phyloP scores from a whole-genome alignment of 371 early-diverging fungal genomes.

The Parasitella parasitica region DNA sequence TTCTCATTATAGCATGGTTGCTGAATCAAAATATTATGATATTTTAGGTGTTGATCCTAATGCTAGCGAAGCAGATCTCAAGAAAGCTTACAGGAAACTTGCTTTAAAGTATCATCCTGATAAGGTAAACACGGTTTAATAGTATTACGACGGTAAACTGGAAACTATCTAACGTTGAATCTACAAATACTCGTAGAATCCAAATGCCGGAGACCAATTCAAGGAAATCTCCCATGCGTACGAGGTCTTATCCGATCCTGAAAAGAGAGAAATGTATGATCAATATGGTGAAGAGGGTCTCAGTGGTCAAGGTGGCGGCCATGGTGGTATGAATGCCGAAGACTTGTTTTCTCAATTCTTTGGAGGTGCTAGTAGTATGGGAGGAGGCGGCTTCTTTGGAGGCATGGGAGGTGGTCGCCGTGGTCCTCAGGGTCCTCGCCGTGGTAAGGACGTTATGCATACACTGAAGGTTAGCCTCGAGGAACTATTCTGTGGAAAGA shows the following conservation, averaged over 20 bases:
- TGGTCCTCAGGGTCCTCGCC: conserved; percentile 26
- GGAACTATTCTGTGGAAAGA: conserved; percentile 92
- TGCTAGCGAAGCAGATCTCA: conserved; percentile 83
- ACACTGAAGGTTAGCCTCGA: conserved; percentile 86
- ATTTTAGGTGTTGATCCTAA: conserved; percentile 82
- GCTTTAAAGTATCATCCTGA: conserved; percentile 97
- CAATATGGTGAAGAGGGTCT: conserved; percentile 85
- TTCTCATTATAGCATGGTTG: conserved; percentile 53
- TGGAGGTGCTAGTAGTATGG: conserved; percentile 58
- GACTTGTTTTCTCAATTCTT: conserved; percentile 31
- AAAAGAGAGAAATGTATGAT: conserved; percentile 78
- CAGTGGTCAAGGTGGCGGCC: conserved; percentile 54
- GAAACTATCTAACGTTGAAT: too few species aligned
- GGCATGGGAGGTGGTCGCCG: conserved; percentile 49
- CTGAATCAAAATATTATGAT: conserved; percentile 91
- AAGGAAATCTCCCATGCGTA: conserved; percentile 94
- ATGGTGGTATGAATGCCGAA: conserved; percentile 69
- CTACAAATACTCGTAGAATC: conserved; percentile 49
- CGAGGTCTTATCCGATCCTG: conserved; percentile 85
- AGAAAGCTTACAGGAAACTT: conserved; percentile 89
- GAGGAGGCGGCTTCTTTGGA: too few species aligned
- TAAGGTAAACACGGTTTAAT: too few species aligned
- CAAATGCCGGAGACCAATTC: conserved; percentile 86
- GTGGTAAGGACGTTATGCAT: conserved; percentile 77
- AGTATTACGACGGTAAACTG: too few species aligned